Conservation (phyloP, 2,329 filamentous ascomycete species). For the Trichoderma guizhouense region DNA sequence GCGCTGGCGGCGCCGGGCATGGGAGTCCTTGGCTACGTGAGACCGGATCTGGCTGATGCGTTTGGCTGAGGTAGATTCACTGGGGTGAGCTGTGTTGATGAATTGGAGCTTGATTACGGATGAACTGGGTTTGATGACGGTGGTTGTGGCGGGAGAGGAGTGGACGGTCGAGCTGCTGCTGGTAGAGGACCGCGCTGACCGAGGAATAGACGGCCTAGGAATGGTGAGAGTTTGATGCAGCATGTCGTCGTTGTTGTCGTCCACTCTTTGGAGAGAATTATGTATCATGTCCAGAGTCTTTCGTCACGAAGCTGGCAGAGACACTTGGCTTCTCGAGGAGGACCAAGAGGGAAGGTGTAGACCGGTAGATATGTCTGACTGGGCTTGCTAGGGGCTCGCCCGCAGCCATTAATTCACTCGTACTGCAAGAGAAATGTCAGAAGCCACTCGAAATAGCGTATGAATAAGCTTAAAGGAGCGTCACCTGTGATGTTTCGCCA, state of each 20-base stretch:
- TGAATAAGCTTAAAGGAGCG: not conserved
- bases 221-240: not conserved
- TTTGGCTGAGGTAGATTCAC: not conserved
- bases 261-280: not conserved
- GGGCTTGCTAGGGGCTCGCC: not conserved
- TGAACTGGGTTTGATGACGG: not conserved
- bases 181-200: not conserved
- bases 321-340: not conserved
- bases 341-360: not conserved
- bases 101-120: slow-evolving; percentile 6
- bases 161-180: not conserved
- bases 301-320: not conserved
- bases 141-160: not conserved
- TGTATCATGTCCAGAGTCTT: not conserved
- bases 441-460: not conserved
- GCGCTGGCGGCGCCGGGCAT: slow-evolving; percentile 14
- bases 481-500: not conserved
- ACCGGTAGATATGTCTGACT: not conserved
- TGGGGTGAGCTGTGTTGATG: slow-evolving; percentile 12
- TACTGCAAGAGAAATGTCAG: not conserved
- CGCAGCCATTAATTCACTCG: not conserved
- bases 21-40: slow-evolving; percentile 13
- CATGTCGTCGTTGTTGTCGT: not conserved
- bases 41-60: slow-evolving; percentile 19
- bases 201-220: not conserved